These are phyloP conservation scores for Penstemon eatonii DNA, from an alignment of 257 asterid genomes.

Conservation along the genomic window DNA sequence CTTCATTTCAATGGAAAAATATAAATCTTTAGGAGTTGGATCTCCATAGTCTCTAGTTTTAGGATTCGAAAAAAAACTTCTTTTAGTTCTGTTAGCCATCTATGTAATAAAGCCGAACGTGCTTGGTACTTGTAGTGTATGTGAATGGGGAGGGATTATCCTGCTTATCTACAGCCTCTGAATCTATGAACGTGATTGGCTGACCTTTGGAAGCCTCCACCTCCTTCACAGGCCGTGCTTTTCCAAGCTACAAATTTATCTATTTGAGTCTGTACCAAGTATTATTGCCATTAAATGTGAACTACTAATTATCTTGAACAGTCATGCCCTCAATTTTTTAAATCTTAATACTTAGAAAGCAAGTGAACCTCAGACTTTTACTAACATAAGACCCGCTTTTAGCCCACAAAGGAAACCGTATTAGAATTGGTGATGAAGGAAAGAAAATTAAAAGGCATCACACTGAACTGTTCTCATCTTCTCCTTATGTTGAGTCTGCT, in stretches of 20 bases:
- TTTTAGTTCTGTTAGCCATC: slow-evolving; percentile 1
- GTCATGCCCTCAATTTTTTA: neutral
- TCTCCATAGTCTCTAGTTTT: slow-evolving; percentile 1
- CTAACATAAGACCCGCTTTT: neutral
- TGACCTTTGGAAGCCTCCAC: neutral
- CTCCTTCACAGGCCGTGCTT: too few species aligned
- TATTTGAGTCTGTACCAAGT: neutral
- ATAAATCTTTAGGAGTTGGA: slow-evolving; percentile 2
- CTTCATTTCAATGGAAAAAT: neutral
- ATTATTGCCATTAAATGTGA: slow-evolving; percentile 4
- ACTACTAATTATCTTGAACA: slow-evolving; percentile 1
- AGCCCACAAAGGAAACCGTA: slow-evolving; percentile 1
- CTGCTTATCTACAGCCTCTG: slow-evolving; percentile 4
- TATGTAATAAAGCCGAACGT: neutral
- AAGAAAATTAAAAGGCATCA: slow-evolving; percentile 6
- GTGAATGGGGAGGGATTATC: slow-evolving; percentile 7
- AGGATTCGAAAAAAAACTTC: neutral
- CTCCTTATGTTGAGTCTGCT: slow-evolving; percentile 18
- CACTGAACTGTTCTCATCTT: slow-evolving; percentile 15
- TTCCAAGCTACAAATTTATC: too few species aligned
- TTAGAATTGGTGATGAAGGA: slow-evolving; percentile 20
- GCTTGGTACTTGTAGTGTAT: slow-evolving; percentile 23
- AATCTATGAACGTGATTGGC: slow-evolving; percentile 10
- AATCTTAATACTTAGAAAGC: slow-evolving; percentile 1
- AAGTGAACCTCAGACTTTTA: slow-evolving; percentile 6